A percentile compares a stretch with the other conserved stretches of the same genome.
These are phyloP conservation scores for Eutrema heterophyllum DNA, from an alignment of 345 rosid genomes.

Conservation along the genomic window DNA sequence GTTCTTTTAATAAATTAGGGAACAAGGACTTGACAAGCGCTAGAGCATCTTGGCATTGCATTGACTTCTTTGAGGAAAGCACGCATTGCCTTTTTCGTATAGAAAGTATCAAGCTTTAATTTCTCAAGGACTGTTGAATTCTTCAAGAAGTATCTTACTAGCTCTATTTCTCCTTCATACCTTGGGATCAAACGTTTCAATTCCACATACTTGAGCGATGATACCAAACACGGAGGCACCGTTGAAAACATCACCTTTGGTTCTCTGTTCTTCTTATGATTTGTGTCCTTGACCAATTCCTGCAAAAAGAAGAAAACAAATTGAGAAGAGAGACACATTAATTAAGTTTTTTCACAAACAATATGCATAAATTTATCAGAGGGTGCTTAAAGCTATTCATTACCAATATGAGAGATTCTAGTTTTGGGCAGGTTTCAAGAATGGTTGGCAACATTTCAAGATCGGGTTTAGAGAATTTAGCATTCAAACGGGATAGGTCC, in stretches of 20 bases:
- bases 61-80: slow-evolving; percentile 52
- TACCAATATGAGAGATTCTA: slow-evolving; percentile 6
- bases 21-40: background rate
- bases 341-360: background rate
- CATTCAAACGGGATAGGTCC: background rate
- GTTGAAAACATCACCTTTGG: background rate
- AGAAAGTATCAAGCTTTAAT: background rate
- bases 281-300: background rate
- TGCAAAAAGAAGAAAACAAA: background rate
- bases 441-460: background rate
- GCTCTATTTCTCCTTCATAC: background rate
- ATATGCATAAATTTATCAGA: background rate
- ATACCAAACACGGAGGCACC: background rate
- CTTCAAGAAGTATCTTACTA: background rate
- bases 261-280: background rate
- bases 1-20: background rate
- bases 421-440: slow-evolving; percentile 3
- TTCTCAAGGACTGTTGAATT: slow-evolving; percentile 1
- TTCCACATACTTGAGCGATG: slow-evolving; percentile 7
- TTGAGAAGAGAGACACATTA: background rate
- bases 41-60: slow-evolving; percentile 10
- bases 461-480: background rate
- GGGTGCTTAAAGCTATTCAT: background rate
- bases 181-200: background rate
- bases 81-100: slow-evolving; percentile 42